Conservation (phyloP, 345 rosid species). For the Barbarea vulgaris region DNA sequence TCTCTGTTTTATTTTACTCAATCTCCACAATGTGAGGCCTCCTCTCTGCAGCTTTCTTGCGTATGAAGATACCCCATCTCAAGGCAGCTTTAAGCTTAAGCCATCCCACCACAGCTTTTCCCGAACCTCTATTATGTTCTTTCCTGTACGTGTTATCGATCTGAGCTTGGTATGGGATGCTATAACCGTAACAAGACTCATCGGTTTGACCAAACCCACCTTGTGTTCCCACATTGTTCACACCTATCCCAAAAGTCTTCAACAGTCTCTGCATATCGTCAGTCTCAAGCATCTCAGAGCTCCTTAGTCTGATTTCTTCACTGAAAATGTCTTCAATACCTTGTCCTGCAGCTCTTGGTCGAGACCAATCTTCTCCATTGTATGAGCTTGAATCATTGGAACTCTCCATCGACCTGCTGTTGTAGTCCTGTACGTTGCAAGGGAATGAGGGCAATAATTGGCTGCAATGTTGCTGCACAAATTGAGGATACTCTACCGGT, state of each 20-base stretch:
- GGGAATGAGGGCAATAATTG: conserved; percentile 45
- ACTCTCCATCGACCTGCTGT: conserved; percentile 56
- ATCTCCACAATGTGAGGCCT: conserved; percentile 87
- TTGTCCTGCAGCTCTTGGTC: conserved; percentile 48
- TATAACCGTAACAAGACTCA: conserved; percentile 61
- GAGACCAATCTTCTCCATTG: conserved; percentile 68
- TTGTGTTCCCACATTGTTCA: conserved; percentile 45
- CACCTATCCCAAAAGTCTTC: conserved; percentile 58
- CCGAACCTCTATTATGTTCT: conserved; percentile 58
- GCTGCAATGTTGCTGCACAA: conserved; percentile 47
- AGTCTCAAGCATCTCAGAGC: conserved; percentile 83
- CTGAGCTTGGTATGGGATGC: conserved; percentile 54
- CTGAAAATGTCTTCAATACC: conserved; percentile 65
- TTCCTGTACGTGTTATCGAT: conserved; percentile 42
- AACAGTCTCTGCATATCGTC: conserved; percentile 93
- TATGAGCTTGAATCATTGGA: conserved; percentile 43
- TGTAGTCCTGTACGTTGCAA: conserved; percentile 46
- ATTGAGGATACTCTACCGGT: conserved; percentile 60
- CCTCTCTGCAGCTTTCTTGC: conserved; percentile 93
- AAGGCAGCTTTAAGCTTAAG: conserved; percentile 84
- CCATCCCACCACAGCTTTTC: conserved; percentile 97
- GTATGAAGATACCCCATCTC: conserved; percentile 94
- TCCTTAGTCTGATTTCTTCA: conserved; percentile 73
- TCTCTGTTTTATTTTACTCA: conserved; percentile 41
- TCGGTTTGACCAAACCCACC: conserved; percentile 53